These are phyloP conservation scores for Lactifluus hygrophoroides DNA, from an alignment of 768 basidiomycete species.

Conservation along the genomic window DNA sequence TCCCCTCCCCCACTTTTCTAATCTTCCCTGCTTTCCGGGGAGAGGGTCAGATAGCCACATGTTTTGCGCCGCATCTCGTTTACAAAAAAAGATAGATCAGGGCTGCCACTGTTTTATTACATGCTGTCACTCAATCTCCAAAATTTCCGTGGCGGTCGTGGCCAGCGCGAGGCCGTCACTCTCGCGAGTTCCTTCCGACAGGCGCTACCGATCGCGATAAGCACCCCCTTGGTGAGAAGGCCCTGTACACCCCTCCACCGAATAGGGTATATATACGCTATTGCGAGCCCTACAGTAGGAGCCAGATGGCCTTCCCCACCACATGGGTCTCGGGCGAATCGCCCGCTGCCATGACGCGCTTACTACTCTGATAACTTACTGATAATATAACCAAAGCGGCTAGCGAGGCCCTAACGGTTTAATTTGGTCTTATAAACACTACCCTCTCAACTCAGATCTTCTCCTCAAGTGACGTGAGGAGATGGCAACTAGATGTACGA, in stretches of 20 bases:
- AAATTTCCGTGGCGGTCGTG: conserved; percentile 1
- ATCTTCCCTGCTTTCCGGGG: conserved; percentile 14
- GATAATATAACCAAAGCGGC: conserved; percentile 6
- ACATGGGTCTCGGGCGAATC: not conserved
- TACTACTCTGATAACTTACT: too few species aligned
- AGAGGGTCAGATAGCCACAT: not conserved
- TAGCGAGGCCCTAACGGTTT: not conserved
- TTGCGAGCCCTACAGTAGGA: not conserved
- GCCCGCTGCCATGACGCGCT: not conserved
- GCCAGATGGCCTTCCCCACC: too few species aligned
- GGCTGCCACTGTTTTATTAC: not conserved
- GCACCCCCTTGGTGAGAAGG: not conserved
- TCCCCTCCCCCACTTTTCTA: conserved; percentile 6
- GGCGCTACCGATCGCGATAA: not conserved
- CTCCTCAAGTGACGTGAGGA: not conserved
- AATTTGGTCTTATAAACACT: not conserved
- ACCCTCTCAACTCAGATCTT: not conserved
- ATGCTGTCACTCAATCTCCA: not conserved
- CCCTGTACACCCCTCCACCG: not conserved
- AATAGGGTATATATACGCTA: not conserved
- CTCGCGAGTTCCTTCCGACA: not conserved
- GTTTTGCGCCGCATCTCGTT: not conserved
- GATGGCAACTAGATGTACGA: conserved; percentile 8
- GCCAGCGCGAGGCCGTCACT: not conserved
- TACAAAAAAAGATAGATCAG: not conserved